A percentile compares a stretch with the other conserved stretches of the same genome.
Conservation (phyloP, 371 early-diverging fungal species). For the Actinomortierella wolfii region DNA sequence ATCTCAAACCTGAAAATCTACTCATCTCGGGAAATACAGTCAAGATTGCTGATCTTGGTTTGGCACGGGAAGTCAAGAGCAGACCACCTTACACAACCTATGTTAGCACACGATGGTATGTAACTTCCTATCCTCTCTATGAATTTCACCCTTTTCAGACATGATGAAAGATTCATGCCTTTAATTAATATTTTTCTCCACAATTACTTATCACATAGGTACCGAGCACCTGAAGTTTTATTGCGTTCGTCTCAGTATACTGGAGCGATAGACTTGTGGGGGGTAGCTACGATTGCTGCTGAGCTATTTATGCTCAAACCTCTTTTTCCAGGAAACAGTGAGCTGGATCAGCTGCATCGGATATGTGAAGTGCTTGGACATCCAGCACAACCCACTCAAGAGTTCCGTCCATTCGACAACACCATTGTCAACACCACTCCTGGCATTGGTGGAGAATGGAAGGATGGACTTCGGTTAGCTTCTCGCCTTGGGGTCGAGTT, state of each 20-base stretch:
- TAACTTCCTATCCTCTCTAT: background rate
- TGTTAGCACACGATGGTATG: constrained; percentile 93
- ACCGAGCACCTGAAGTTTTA: constrained; percentile 98
- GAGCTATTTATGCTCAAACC: constrained; percentile 85
- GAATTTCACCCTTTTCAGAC: background rate
- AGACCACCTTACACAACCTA: constrained; percentile 89
- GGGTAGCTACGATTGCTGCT: constrained; percentile 91
- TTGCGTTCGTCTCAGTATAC: constrained; percentile 84
- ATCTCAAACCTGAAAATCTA: constrained; percentile 92
- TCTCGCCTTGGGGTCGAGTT: constrained; percentile 24
- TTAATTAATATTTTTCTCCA: background rate
- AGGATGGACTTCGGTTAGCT: constrained; percentile 26
- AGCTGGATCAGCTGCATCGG: constrained; percentile 86
- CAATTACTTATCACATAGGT: constrained; percentile 59
- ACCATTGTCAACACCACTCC: background rate
- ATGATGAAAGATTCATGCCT: too few species aligned
- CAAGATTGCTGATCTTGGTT: constrained; percentile 95
- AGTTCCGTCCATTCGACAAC: background rate
- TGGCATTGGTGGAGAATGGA: constrained; percentile 37
- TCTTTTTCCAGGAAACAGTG: constrained; percentile 93
- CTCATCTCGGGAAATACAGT: constrained; percentile 62
- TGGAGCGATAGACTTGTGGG: constrained; percentile 98
- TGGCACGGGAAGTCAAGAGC: constrained; percentile 86
- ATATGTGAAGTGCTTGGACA: constrained; percentile 70
- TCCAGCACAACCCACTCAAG: constrained; percentile 41